Evolutionary conservation across 2,329 filamentous ascomycete species (phyloP).

Genomic region (Mycocentrospora acerina): DNA sequence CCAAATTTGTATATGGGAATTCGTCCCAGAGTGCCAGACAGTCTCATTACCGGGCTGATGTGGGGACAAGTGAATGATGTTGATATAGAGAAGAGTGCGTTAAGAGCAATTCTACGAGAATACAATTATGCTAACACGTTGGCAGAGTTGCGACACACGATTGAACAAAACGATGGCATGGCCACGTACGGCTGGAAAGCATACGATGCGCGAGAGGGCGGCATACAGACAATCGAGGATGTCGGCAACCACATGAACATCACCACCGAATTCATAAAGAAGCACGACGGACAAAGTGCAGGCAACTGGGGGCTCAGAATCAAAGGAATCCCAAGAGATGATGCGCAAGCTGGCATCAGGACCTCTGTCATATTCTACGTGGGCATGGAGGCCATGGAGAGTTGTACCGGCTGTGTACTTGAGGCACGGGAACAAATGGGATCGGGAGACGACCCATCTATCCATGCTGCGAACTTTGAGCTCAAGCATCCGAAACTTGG

Average conservation of each 20-base stretch:
- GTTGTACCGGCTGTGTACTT: constrained; percentile 47
- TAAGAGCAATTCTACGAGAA: neutral
- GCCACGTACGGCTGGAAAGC: constrained; percentile 95
- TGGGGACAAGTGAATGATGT: constrained; percentile 85
- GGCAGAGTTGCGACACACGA: constrained; percentile 76
- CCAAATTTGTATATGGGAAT: constrained; percentile 93
- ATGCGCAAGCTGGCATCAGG: constrained; percentile 64
- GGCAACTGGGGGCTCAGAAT: constrained; percentile 89
- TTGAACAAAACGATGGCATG: constrained; percentile 91
- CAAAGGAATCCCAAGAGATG: constrained; percentile 72
- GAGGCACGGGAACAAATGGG: constrained; percentile 58
- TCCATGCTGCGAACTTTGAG: constrained; percentile 64
- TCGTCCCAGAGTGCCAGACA: constrained; percentile 75
- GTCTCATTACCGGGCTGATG: constrained; percentile 77
- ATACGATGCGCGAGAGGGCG: constrained; percentile 84
- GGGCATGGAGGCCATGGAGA: constrained; percentile 70
- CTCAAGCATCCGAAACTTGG: constrained; percentile 72
- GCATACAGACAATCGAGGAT: constrained; percentile 85
- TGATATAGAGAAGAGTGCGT: constrained; percentile 64
- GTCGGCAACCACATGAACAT: constrained; percentile 81
- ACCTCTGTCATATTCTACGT: constrained; percentile 81
- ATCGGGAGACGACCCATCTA: constrained; percentile 48
- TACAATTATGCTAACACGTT: constrained; percentile 8
- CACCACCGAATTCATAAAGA: constrained; percentile 87
- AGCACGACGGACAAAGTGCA: constrained; percentile 78